phyloP scores from a whole-genome alignment of 2,329 filamentous ascomycete species.

The Xylariales sp. region DNA sequence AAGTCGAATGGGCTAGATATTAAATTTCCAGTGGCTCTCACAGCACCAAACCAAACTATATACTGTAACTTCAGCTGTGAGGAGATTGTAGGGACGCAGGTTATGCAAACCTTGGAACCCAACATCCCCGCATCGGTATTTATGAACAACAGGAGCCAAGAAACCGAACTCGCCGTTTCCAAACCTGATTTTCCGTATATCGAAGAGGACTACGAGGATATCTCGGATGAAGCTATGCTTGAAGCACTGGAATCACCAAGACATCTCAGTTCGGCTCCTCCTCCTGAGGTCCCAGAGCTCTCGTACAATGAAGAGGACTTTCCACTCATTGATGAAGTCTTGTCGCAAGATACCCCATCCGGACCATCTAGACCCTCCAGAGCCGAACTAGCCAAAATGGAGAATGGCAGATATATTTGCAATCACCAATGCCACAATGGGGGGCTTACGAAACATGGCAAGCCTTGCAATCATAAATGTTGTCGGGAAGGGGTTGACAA shows the following conservation, averaged over 20 bases:
- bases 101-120: constrained; percentile 46
- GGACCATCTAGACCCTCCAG: background rate
- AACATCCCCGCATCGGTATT: constrained; percentile 52
- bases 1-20: constrained; percentile 67
- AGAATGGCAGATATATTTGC: constrained; percentile 80
- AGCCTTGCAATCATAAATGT: constrained; percentile 75
- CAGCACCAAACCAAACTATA: constrained; percentile 66
- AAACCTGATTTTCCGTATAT: constrained; percentile 23
- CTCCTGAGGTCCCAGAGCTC: constrained; percentile 30
- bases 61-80: constrained; percentile 83
- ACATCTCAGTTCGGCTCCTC: constrained; percentile 39
- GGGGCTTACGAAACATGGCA: constrained; percentile 52
- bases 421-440: constrained; percentile 72
- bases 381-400: constrained; percentile 62
- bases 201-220: constrained; percentile 49
- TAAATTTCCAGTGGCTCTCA: constrained; percentile 68
- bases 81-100: constrained; percentile 75
- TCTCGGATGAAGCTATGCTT: constrained; percentile 58
- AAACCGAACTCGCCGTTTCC: background rate
- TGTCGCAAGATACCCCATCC: constrained; percentile 48
- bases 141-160: constrained; percentile 21
- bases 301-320: constrained; percentile 57
- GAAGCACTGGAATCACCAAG: constrained; percentile 44
- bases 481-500: constrained; percentile 78
- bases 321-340: constrained; percentile 62